Percentiles rank a stretch among this genome's conserved stretches.
Conservation (phyloP, 805 yeast genomes). For the Phaffomyces antillensis region DNA sequence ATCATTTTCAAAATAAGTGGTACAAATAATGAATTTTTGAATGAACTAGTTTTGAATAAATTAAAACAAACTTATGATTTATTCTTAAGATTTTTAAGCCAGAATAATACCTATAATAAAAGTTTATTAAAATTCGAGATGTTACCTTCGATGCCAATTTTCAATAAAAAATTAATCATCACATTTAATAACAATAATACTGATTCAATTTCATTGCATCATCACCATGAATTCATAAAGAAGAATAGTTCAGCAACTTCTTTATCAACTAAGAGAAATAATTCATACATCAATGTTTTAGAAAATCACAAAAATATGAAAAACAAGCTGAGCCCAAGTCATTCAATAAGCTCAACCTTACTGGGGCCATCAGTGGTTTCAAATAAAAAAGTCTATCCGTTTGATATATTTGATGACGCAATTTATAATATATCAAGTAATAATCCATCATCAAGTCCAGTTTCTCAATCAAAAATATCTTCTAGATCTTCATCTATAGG, state of each 20-base stretch:
- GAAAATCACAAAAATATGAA: constrained; percentile 4
- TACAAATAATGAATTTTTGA: background rate
- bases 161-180: constrained; percentile 44
- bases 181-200: constrained; percentile 23
- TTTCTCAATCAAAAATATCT: too few species aligned
- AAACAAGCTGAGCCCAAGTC: constrained; percentile 11
- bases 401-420: constrained; percentile 61
- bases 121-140: constrained; percentile 6
- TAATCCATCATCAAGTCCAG: background rate
- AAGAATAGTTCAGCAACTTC: background rate
- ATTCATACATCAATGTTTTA: constrained; percentile 2
- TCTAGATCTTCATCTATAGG: too few species aligned
- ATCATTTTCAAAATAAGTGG: constrained; percentile 54
- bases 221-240: too few species aligned
- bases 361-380: constrained; percentile 7
- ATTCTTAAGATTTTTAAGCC: background rate
- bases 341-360: too few species aligned
- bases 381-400: constrained; percentile 43
- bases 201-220: constrained; percentile 1
- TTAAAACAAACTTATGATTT: constrained; percentile 3
- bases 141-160: constrained; percentile 29
- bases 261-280: constrained; percentile 1
- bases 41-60: too few species aligned
- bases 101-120: background rate
- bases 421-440: constrained; percentile 29